phyloP scores from a whole-genome alignment of 805 yeast species.

The Kazachstania martiniae region DNA sequence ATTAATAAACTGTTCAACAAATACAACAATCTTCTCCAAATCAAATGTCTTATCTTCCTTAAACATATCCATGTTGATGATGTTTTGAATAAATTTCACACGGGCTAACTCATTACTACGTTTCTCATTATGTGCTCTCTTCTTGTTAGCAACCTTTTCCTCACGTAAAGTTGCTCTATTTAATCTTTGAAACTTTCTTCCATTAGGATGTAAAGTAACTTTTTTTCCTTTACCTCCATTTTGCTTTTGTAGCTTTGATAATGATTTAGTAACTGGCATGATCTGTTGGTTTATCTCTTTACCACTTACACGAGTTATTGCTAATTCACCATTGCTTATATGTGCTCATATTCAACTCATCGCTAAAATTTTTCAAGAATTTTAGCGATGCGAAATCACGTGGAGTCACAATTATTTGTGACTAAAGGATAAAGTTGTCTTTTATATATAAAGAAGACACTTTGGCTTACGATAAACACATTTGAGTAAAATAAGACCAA shows the following conservation, averaged over 20 bases:
- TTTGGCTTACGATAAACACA: too few relatives aligned
- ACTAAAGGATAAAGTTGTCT: too few relatives aligned
- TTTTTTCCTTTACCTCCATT: conserved; percentile 17
- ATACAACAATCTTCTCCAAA: conserved; percentile 46
- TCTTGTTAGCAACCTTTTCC: conserved; percentile 50
- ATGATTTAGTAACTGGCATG: conserved; percentile 28
- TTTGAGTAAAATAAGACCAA: background rate
- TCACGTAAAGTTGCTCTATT: conserved; percentile 84
- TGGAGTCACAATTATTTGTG: too few relatives aligned
- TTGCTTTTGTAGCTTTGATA: conserved; percentile 25
- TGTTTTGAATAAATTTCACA: conserved; percentile 48
- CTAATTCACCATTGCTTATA: too few relatives aligned
- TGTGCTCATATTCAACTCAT: too few relatives aligned
- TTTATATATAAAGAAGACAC: too few relatives aligned
- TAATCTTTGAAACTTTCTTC: conserved; percentile 77
- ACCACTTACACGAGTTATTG: background rate
- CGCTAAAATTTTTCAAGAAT: too few relatives aligned
- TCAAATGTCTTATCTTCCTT: conserved; percentile 35
- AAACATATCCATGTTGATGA: conserved; percentile 32
- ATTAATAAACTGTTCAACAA: conserved; percentile 50
- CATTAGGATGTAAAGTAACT: conserved; percentile 59
- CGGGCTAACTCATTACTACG: conserved; percentile 52
- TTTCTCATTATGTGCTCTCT: conserved; percentile 45
- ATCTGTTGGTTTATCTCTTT: background rate
- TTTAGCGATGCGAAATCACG: too few relatives aligned